phyloP scores from a whole-genome alignment of 2,329 filamentous ascomycete species.

The Aquanectria penicillioides region DNA sequence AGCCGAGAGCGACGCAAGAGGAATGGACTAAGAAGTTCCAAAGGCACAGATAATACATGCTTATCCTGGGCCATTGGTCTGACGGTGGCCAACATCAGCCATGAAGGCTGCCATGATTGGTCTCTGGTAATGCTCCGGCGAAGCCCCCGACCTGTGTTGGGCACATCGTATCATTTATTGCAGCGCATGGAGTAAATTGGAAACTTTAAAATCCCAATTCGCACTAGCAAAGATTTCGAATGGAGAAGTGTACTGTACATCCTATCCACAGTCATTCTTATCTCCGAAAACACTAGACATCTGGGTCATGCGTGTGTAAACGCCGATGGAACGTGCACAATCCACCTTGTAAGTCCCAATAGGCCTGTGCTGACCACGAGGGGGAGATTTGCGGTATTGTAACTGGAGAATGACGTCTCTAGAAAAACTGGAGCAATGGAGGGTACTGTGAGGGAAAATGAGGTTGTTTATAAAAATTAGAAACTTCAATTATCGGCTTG shows the following conservation, averaged over 20 bases:
- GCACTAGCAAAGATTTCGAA: neutral
- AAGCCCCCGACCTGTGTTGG: neutral
- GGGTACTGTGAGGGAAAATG: no score
- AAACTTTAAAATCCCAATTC: conserved; percentile 1
- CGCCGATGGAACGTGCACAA: neutral
- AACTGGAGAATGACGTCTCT: no score
- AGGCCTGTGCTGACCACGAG: no score
- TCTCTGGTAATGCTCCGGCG: neutral
- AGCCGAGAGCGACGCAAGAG: neutral
- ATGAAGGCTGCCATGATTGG: neutral
- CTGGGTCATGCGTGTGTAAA: neutral
- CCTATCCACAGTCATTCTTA: neutral
- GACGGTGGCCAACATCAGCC: neutral
- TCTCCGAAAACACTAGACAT: no score
- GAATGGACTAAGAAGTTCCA: conserved; percentile 1
- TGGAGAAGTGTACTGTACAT: neutral
- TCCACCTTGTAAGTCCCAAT: no score
- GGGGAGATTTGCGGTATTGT: conserved; percentile 4
- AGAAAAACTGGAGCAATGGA: no score
- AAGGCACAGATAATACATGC: neutral
- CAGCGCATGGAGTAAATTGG: conserved; percentile 1
- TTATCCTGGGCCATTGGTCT: neutral
- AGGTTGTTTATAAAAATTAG: no score
- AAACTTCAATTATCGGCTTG: no score
- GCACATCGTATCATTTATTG: neutral